Evolutionary conservation across 108 stramenopile species (phyloP), one percentile per base, ranked within the genome.

Genomic region (Phaeodactylum tricornutum): DNA sequence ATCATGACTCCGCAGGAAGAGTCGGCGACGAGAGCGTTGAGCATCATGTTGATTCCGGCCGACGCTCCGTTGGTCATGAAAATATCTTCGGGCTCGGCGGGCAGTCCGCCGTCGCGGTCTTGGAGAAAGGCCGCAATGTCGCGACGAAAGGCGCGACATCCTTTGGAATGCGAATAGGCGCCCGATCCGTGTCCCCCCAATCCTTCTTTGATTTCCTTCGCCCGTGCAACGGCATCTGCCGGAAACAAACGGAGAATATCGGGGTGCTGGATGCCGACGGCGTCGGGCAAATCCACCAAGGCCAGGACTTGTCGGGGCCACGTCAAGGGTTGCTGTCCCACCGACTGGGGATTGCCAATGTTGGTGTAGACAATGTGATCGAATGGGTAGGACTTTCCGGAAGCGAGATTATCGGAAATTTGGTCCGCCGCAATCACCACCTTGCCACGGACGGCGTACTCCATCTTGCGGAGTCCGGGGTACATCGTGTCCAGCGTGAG

Each of bases 291-390:
- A 61, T 90, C 81, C 0, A 72, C 68, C 45, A 90, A 47, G 6
- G 98, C 87, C 57, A 96, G 47, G 29, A 99, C 95, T 59, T 96
- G 91, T 2, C 98, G 67, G n/a, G 87, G 81, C 79, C 92, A 99
- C n/a, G 90, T 92, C 39, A 97, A 51, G 1, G 95, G 90, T 45
- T 73, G 54, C 61, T 99, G 98, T 31, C 83, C 72, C n/a, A 97
- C 84, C 1, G 94, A 77, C 30, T 97, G 98, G 17, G 98, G 98
- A 72, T 99, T 99, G 17, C 98, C 98, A 51, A 96, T 96, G 62
- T 99, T 98, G 57, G 94, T 97, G 57, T 88, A 90, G 29, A 98
- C 66, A 58, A 96, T 93, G 36, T 73, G 71, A 53, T 91, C 77
- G 52, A 86, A 91, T 5, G 76, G 74, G 26, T 67, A 74, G 19